These are phyloP conservation scores for Phytopythium sindhum DNA, from an alignment of 352 stramenopile species.

Conservation along the genomic window DNA sequence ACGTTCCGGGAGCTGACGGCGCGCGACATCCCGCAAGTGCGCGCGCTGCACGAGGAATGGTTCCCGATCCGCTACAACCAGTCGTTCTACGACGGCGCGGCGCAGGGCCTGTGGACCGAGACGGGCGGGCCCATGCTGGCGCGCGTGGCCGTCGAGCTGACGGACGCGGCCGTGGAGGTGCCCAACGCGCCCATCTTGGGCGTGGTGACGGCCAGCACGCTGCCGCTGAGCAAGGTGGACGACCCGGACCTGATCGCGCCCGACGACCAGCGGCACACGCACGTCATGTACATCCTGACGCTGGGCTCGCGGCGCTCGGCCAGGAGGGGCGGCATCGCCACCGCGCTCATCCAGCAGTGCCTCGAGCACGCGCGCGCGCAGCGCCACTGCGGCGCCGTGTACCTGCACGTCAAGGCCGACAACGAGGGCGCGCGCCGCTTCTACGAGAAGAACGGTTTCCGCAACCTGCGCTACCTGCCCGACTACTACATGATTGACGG, in stretches of 20 bases:
- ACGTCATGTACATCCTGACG: constrained; percentile 97
- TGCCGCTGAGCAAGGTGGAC: constrained; percentile 68
- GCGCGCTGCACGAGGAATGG: constrained; percentile 94
- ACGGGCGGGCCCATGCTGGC: constrained; percentile 88
- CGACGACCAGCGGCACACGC: constrained; percentile 57
- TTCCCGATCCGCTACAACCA: constrained; percentile 97
- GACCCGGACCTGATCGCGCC: constrained; percentile 53
- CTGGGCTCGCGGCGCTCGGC: constrained; percentile 86
- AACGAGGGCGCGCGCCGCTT: constrained; percentile 93
- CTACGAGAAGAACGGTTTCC: constrained; percentile 96
- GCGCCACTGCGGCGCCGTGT: constrained; percentile 87
- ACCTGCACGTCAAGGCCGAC: constrained; percentile 97
- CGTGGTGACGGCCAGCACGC: constrained; percentile 88
- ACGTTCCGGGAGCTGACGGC: constrained; percentile 70
- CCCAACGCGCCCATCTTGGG: constrained; percentile 63
- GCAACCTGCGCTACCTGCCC: constrained; percentile 90
- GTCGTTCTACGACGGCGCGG: constrained; percentile 93
- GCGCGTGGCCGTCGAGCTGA: constrained; percentile 70
- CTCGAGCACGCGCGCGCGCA: constrained; percentile 80
- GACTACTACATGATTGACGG: constrained; percentile 89
- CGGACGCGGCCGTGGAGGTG: constrained; percentile 13
- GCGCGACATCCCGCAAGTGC: constrained; percentile 87
- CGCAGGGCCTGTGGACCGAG: constrained; percentile 83
- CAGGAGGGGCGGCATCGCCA: constrained; percentile 88
- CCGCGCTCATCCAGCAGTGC: constrained; percentile 86